These are phyloP conservation scores for Phytophthora kernoviae DNA, from an alignment of 352 stramenopile genomes.

Conservation along the genomic window DNA sequence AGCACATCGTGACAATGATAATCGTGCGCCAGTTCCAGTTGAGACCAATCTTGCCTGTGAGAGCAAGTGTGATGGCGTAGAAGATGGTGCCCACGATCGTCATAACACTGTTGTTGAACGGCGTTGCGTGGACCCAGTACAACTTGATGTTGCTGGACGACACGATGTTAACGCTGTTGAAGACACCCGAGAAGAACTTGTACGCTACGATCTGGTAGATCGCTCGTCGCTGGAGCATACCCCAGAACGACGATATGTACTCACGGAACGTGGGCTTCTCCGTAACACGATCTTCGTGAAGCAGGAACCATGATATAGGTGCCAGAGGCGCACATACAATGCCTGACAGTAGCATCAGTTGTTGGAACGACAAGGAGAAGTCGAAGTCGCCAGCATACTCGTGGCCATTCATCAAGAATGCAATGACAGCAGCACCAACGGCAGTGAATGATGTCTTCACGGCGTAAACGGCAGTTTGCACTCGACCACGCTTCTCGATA, in stretches of 20 bases:
- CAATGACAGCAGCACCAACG: conserved; percentile 40
- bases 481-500: conserved; percentile 38
- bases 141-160: conserved; percentile 52
- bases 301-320: conserved; percentile 37
- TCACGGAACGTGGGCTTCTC: conserved; percentile 19
- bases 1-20: conserved; percentile 37
- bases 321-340: conserved; percentile 35
- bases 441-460: conserved; percentile 46
- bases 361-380: conserved; percentile 45
- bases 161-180: conserved; percentile 65
- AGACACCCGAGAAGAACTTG: conserved; percentile 65
- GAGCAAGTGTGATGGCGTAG: conserved; percentile 38
- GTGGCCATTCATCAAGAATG: conserved; percentile 45
- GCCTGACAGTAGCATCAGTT: conserved; percentile 41
- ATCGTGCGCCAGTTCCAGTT: conserved; percentile 60
- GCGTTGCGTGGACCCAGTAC: conserved; percentile 52
- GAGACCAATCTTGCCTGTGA: conserved; percentile 47
- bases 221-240: conserved; percentile 47
- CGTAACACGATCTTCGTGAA: conserved; percentile 32
- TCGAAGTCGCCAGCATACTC: conserved; percentile 47
- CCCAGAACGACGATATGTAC: conserved; percentile 55
- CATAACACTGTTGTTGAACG: conserved; percentile 53
- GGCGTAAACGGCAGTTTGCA: conserved; percentile 51
- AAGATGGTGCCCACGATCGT: conserved; percentile 46
- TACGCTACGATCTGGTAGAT: conserved; percentile 63